These are phyloP conservation scores for Saturnispora quitensis DNA, from an alignment of 805 yeast genomes.

Conservation along the genomic window DNA sequence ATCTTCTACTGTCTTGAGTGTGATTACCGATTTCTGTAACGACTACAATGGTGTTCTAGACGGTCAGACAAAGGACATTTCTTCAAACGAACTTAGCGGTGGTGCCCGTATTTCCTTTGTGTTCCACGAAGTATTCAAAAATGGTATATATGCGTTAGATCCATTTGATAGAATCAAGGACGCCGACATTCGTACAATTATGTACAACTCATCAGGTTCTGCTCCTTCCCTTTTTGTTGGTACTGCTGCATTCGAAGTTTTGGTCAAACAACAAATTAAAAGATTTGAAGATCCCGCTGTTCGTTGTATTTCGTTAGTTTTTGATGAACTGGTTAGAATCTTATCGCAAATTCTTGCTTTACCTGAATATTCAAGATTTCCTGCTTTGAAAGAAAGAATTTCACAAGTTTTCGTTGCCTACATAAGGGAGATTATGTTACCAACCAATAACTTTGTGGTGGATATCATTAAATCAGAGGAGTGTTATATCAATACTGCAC, in stretches of 20 bases:
- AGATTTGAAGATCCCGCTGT: conserved; percentile 91
- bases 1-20: conserved; percentile 77
- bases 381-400: conserved; percentile 80
- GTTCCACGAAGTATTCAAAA: conserved; percentile 90
- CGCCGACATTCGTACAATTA: conserved; percentile 90
- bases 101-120: conserved; percentile 97
- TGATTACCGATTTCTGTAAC: conserved; percentile 86
- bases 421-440: conserved; percentile 67
- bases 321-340: conserved; percentile 90
- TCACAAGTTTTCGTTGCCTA: conserved; percentile 71
- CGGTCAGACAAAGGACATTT: conserved; percentile 86
- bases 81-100: conserved; percentile 87
- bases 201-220: conserved; percentile 94
- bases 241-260: conserved; percentile 92
- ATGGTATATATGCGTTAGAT: conserved; percentile 84
- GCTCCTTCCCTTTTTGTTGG: conserved; percentile 96
- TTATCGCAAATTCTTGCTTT: conserved; percentile 74
- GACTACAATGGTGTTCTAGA: conserved; percentile 86
- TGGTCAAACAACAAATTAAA: conserved; percentile 86
- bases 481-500: conserved; percentile 94
- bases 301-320: conserved; percentile 81
- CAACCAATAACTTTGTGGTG: conserved; percentile 76
- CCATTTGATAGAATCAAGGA: conserved; percentile 96
- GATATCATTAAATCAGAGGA: conserved; percentile 85
- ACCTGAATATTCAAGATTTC: conserved; percentile 81